A percentile compares a stretch with the other conserved stretches of the same genome.
These are phyloP conservation scores for Spinacia oleracea DNA, from an alignment of 179 eudicot species.

Conservation along the genomic window DNA sequence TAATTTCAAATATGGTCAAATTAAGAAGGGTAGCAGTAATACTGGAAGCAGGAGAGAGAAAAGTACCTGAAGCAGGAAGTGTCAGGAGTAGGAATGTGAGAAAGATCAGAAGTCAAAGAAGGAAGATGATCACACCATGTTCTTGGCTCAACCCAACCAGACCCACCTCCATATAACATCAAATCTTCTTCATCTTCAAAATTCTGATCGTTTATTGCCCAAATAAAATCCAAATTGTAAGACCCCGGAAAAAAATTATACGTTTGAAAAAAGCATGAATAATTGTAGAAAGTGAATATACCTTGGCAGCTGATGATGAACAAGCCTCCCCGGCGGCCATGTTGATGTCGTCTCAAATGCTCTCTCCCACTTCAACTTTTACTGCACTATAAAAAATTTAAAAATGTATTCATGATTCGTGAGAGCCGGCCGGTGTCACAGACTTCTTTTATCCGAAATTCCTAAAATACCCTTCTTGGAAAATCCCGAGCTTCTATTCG, in stretches of 20 bases:
- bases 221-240: too few species aligned
- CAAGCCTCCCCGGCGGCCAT: slow-evolving; percentile 30
- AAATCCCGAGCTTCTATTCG: too few species aligned
- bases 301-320: slow-evolving; percentile 24
- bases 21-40: too few species aligned
- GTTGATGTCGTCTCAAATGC: neutral
- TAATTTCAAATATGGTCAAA: too few species aligned
- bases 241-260: slow-evolving; percentile 12
- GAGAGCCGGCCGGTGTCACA: too few species aligned
- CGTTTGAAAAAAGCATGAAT: neutral
- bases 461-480: too few species aligned
- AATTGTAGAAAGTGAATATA: neutral
- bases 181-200: slow-evolving; percentile 36
- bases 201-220: neutral
- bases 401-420: too few species aligned
- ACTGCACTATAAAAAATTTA: too few species aligned
- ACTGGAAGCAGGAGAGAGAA: neutral
- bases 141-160: slow-evolving; percentile 83
- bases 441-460: too few species aligned
- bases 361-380: neutral
- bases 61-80: slow-evolving; percentile 63
- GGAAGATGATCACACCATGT: slow-evolving; percentile 66
- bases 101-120: slow-evolving; percentile 52
- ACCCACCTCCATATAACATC: slow-evolving; percentile 48
- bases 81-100: slow-evolving; percentile 62